Evolutionary conservation across 176 grass and related monocot species (phyloP).

Genomic region (Raddia guianensis): DNA sequence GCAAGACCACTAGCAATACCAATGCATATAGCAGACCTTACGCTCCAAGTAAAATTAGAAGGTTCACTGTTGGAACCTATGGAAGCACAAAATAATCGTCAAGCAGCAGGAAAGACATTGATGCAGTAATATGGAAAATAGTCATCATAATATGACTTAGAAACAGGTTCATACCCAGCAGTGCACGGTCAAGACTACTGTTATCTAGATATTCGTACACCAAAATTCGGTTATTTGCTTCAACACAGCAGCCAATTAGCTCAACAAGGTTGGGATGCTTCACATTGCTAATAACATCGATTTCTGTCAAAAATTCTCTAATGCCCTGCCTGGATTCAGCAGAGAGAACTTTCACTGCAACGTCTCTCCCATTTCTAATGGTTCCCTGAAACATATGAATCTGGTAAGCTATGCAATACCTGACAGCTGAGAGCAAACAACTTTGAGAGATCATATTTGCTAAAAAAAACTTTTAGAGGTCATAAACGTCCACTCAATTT

Average conservation of each 20-base stretch:
- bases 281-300: conserved; percentile 79
- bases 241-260: conserved; percentile 82
- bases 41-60: conserved; percentile 67
- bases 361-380: conserved; percentile 52
- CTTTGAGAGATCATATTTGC: background rate
- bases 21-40: conserved; percentile 73
- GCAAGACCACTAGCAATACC: conserved; percentile 71
- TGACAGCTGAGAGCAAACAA: conserved; percentile 11
- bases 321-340: conserved; percentile 89
- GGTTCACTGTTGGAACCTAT: conserved; percentile 73
- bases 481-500: background rate
- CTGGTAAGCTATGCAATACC: background rate
- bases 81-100: conserved; percentile 29
- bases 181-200: conserved; percentile 74
- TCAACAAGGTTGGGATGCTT: conserved; percentile 93
- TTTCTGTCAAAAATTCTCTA: conserved; percentile 95
- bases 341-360: conserved; percentile 87
- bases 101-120: background rate
- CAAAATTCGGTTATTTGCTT: conserved; percentile 75
- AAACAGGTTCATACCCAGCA: conserved; percentile 61
- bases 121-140: background rate
- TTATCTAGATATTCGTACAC: conserved; percentile 89
- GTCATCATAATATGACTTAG: background rate
- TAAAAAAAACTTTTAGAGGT: background rate
- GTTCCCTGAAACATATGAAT: conserved; percentile 56